Conservation (phyloP, 2,329 filamentous ascomycete species). For the Fusarium pseudograminearum region DNA sequence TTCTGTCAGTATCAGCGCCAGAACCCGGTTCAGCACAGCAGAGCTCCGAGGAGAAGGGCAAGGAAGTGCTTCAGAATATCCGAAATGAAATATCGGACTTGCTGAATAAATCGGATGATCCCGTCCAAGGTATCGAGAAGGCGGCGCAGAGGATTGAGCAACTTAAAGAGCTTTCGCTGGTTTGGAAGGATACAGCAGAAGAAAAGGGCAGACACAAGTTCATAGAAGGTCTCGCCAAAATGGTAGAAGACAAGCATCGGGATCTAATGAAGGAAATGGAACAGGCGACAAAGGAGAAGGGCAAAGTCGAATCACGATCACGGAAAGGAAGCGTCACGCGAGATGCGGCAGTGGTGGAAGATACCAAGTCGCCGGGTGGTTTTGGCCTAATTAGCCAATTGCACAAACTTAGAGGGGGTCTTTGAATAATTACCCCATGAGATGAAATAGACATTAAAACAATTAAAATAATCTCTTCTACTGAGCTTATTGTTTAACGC, state of each 20-base stretch:
- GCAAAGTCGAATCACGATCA: slow-evolving; percentile 51
- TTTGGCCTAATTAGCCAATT: slow-evolving; percentile 73
- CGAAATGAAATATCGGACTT: slow-evolving; percentile 78
- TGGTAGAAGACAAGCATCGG: slow-evolving; percentile 80
- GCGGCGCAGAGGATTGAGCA: slow-evolving; percentile 81
- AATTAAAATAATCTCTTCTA: background rate
- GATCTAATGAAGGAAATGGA: slow-evolving; percentile 67
- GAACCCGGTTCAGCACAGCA: slow-evolving; percentile 73
- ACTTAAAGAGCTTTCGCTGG: slow-evolving; percentile 77
- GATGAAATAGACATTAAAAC: background rate
- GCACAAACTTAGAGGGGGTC: slow-evolving; percentile 68
- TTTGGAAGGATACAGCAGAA: slow-evolving; percentile 97
- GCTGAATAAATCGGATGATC: slow-evolving; percentile 68
- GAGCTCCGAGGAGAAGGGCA: slow-evolving; percentile 86
- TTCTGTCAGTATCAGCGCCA: slow-evolving; percentile 90
- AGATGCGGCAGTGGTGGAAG: slow-evolving; percentile 50
- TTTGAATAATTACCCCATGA: slow-evolving; percentile 50
- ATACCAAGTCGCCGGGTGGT: slow-evolving; percentile 61
- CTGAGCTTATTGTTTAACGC: background rate
- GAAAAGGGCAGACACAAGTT: slow-evolving; percentile 87
- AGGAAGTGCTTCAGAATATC: slow-evolving; percentile 78
- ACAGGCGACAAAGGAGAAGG: slow-evolving; percentile 54
- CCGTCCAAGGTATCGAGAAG: slow-evolving; percentile 76
- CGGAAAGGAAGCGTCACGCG: slow-evolving; percentile 53
- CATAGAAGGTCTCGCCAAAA: slow-evolving; percentile 82